Conservation (phyloP, 2,329 filamentous ascomycete species). For the Geosmithia flava region DNA sequence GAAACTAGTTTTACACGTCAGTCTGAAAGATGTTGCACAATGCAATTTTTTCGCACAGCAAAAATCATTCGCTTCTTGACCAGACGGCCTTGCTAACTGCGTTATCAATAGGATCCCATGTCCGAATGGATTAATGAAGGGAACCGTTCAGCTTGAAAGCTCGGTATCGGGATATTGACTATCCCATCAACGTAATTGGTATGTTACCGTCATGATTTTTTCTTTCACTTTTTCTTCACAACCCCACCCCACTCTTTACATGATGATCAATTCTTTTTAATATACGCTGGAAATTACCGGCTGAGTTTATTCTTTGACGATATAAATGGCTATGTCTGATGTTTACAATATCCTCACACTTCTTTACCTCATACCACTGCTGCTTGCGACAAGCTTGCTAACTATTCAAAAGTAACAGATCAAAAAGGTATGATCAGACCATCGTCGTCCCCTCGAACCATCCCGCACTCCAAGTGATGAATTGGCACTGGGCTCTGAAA, state of each 20-base stretch:
- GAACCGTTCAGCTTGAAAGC: neutral
- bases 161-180: neutral
- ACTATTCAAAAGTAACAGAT: slow-evolving; percentile 11
- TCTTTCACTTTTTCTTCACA: neutral
- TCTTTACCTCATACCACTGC: slow-evolving; percentile 2
- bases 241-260: slow-evolving; percentile 6
- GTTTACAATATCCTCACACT: slow-evolving; percentile 5
- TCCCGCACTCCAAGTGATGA: slow-evolving; percentile 52
- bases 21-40: slow-evolving; percentile 53
- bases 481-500: slow-evolving; percentile 96
- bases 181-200: neutral
- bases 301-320: slow-evolving; percentile 68
- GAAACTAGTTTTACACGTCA: slow-evolving; percentile 87
- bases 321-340: slow-evolving; percentile 80
- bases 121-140: neutral
- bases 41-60: slow-evolving; percentile 4
- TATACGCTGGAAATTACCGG: slow-evolving; percentile 92
- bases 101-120: neutral
- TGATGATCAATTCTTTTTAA: slow-evolving; percentile 56
- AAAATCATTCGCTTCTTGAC: neutral
- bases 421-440: slow-evolving; percentile 20
- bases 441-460: slow-evolving; percentile 1
- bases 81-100: neutral
- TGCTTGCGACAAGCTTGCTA: slow-evolving; percentile 12
- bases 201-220: neutral